Evolutionary conservation across 352 stramenopile genomes (phyloP).

Genomic region (Globisporangium cylindrosporum): DNA sequence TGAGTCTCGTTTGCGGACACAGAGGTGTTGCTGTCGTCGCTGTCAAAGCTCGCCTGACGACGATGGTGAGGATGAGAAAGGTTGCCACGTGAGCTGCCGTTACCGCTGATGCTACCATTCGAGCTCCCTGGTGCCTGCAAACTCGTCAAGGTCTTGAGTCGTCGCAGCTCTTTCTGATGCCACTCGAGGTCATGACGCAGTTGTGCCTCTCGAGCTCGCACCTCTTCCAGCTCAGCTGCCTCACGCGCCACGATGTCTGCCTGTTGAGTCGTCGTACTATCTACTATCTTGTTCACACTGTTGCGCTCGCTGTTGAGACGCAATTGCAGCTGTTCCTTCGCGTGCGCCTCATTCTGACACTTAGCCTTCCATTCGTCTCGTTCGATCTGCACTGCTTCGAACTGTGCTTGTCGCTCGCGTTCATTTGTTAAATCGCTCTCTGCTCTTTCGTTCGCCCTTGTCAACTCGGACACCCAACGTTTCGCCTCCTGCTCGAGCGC

Average conservation of each 20-base stretch:
- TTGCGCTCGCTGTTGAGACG: conserved; percentile 24
- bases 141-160: conserved; percentile 26
- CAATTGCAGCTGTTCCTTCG: conserved; percentile 35
- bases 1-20: conserved; percentile 29
- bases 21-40: conserved; percentile 16
- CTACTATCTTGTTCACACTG: not conserved
- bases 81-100: not conserved
- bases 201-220: conserved; percentile 38
- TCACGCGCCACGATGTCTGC: conserved; percentile 11
- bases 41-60: conserved; percentile 17
- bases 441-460: conserved; percentile 31
- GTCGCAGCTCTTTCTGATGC: conserved; percentile 54
- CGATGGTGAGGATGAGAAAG: not conserved
- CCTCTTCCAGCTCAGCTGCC: conserved; percentile 35
- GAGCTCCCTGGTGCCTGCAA: not conserved
- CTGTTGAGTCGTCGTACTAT: conserved; percentile 10
- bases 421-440: conserved; percentile 29
- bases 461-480: conserved; percentile 29
- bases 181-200: conserved; percentile 60
- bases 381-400: conserved; percentile 44
- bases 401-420: conserved; percentile 36
- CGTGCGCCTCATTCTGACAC: conserved; percentile 32
- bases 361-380: conserved; percentile 47
- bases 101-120: not conserved
- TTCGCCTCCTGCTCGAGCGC: conserved; percentile 30